These are phyloP conservation scores for Aspergillus hiratsukae DNA, from an alignment of 2,329 filamentous ascomycete species.

Conservation along the genomic window DNA sequence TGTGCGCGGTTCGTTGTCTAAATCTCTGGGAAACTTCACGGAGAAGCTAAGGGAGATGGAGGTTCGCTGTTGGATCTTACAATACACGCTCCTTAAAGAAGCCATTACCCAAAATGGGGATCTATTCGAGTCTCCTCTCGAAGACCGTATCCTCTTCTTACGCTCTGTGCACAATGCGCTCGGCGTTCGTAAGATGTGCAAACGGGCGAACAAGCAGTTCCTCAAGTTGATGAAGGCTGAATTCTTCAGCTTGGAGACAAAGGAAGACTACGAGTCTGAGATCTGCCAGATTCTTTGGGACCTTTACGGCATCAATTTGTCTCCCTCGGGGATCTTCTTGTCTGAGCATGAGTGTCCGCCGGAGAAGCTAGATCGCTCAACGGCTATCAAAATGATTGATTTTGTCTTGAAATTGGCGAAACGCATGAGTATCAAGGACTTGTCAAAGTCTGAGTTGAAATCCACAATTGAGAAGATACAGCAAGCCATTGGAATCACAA, in stretches of 20 bases:
- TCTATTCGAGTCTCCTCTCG: slow-evolving; percentile 61
- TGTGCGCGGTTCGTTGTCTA: slow-evolving; percentile 45
- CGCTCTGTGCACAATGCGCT: slow-evolving; percentile 78
- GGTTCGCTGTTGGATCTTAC: slow-evolving; percentile 79
- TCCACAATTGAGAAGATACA: slow-evolving; percentile 90
- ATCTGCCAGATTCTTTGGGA: slow-evolving; percentile 81
- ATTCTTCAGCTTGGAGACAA: slow-evolving; percentile 67
- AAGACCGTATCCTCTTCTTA: slow-evolving; percentile 73
- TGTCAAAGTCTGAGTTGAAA: slow-evolving; percentile 87
- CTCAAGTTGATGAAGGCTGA: slow-evolving; percentile 85
- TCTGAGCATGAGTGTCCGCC: slow-evolving; percentile 74
- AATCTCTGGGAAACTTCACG: slow-evolving; percentile 48
- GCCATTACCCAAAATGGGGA: slow-evolving; percentile 64
- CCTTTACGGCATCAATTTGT: slow-evolving; percentile 74
- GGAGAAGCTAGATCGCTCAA: slow-evolving; percentile 73
- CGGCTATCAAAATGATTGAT: slow-evolving; percentile 76
- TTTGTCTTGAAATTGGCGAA: slow-evolving; percentile 77
- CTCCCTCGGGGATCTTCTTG: slow-evolving; percentile 60
- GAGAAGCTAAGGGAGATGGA: slow-evolving; percentile 81
- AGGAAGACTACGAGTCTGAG: slow-evolving; percentile 81
- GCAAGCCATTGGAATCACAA: slow-evolving; percentile 71
- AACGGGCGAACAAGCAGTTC: slow-evolving; percentile 78
- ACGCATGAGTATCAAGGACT: slow-evolving; percentile 81
- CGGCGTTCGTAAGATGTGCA: slow-evolving; percentile 80
- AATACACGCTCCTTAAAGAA: slow-evolving; percentile 75